Conservation (phyloP, 2,329 filamentous ascomycete genomes). For the Conoideocrella luteorostrata region DNA sequence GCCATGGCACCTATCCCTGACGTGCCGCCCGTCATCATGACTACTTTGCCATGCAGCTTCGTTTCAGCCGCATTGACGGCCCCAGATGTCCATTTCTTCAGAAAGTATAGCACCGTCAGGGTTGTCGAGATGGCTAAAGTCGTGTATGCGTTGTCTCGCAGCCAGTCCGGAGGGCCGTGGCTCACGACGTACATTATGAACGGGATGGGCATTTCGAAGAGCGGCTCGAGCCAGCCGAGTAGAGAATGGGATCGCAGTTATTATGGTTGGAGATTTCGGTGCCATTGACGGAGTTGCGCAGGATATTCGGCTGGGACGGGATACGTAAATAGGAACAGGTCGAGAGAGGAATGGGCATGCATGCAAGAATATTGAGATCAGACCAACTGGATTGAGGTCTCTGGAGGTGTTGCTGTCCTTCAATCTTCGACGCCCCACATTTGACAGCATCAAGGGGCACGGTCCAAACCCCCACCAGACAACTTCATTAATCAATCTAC, state of each 20-base stretch:
- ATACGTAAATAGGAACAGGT: too few relatives aligned
- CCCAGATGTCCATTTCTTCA: constrained; percentile 75
- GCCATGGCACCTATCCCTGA: constrained; percentile 82
- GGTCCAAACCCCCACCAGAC: too few relatives aligned
- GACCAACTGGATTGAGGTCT: too few relatives aligned
- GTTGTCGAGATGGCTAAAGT: constrained; percentile 33
- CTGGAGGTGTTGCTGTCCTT: too few relatives aligned
- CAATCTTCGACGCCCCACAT: too few relatives aligned
- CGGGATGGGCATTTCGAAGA: constrained; percentile 43
- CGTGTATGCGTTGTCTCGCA: constrained; percentile 37
- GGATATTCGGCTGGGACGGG: too few relatives aligned
- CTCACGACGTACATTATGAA: constrained; percentile 40
- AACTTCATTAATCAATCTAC: too few relatives aligned
- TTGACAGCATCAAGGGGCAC: too few relatives aligned
- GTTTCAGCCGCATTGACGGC: constrained; percentile 68
- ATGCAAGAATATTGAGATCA: too few relatives aligned
- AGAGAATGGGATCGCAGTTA: background rate
- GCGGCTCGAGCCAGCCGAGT: background rate
- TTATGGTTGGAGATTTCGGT: background rate
- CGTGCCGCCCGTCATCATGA: constrained; percentile 91
- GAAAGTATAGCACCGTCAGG: constrained; percentile 32
- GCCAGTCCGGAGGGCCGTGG: constrained; percentile 44
- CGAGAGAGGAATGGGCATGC: too few relatives aligned
- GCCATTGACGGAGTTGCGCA: background rate
- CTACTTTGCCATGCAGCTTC: constrained; percentile 86